These are phyloP conservation scores for cucumber (Cucumis sativus) DNA, from an alignment of 306 rosid genomes.

Conservation along the genomic window Cucumber_9930_V3 NC_026660.2:14714001-14714500, in stretches of 20 bases:
- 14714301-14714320: too few species aligned
- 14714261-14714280: neutral
- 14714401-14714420: too few species aligned
- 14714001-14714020: slow-evolving; percentile 30
- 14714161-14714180: neutral
- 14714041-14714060: slow-evolving; percentile 44
- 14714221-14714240: neutral
- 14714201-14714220: neutral
- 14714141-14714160: neutral
- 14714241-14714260: neutral
- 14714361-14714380: too few species aligned
- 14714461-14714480: too few species aligned
- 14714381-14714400: too few species aligned
- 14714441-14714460: too few species aligned
- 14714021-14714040: neutral
- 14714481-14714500: too few species aligned
- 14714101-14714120: neutral
- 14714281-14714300: neutral
- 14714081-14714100: slow-evolving; percentile 38
- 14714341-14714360: too few species aligned
- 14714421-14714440: too few species aligned
- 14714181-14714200: neutral
- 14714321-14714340: too few species aligned
- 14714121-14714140: neutral
- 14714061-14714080: slow-evolving; percentile 25